phyloP scores from a whole-genome alignment of 2,329 filamentous ascomycete species.

The Stachybotrys echinatus region DNA sequence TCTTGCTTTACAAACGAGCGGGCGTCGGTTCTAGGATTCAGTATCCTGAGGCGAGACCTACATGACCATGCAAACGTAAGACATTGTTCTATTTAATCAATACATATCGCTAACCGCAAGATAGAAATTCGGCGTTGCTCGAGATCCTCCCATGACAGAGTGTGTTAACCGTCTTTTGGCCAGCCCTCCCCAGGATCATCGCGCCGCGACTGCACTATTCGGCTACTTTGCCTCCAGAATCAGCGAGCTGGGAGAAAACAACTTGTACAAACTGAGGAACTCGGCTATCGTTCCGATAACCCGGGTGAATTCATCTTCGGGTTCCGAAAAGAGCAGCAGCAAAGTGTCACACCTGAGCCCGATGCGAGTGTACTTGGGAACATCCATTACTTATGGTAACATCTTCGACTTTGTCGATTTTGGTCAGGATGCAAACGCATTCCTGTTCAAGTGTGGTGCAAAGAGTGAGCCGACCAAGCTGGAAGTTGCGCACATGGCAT shows the following conservation, averaged over 20 bases:
- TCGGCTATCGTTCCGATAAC: constrained; percentile 68
- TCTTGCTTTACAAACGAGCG: constrained; percentile 79
- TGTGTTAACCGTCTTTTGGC: constrained; percentile 71
- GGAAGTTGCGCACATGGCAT: constrained; percentile 81
- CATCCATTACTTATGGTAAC: constrained; percentile 64
- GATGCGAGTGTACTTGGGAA: constrained; percentile 74
- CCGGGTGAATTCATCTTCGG: constrained; percentile 20
- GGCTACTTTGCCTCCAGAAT: constrained; percentile 77
- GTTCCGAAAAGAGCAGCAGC: constrained; percentile 34
- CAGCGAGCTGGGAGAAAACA: constrained; percentile 62
- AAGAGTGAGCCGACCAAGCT: constrained; percentile 84
- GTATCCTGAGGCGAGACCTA: constrained; percentile 71
- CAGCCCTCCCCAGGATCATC: constrained; percentile 62
- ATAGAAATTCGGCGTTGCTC: constrained; percentile 76
- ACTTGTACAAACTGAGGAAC: constrained; percentile 55
- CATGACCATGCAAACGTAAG: constrained; percentile 63
- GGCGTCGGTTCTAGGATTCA: constrained; percentile 73
- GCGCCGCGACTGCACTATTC: constrained; percentile 68
- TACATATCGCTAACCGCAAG: constrained; percentile 5
- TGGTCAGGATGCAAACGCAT: constrained; percentile 78
- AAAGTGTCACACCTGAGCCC: constrained; percentile 50
- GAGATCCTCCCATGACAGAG: constrained; percentile 71
- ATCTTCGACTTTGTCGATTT: constrained; percentile 99
- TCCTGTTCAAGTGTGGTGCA: constrained; percentile 81
- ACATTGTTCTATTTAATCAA: constrained; percentile 1